These are phyloP conservation scores for Termitomyces sp. DNA, from an alignment of 768 basidiomycete species.

Conservation along the genomic window DNA sequence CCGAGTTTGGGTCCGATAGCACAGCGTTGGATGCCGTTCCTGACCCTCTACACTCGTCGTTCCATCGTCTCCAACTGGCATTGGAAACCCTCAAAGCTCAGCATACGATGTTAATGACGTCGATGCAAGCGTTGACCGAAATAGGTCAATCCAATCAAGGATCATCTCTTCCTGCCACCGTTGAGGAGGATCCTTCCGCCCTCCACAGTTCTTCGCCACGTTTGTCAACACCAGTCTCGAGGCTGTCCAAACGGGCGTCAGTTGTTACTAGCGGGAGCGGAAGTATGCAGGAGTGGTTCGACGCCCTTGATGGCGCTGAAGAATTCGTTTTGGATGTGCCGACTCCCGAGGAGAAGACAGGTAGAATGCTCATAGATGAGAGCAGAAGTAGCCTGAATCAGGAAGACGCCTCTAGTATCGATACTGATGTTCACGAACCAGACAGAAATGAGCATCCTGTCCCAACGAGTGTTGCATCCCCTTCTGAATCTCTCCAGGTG, in stretches of 20 bases:
- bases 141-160: slow-evolving; percentile 20
- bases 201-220: slow-evolving; percentile 13
- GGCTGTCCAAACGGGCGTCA: slow-evolving; percentile 39
- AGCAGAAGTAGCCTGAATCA: slow-evolving; percentile 33
- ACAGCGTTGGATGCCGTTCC: slow-evolving; percentile 1
- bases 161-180: slow-evolving; percentile 39
- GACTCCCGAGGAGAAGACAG: slow-evolving; percentile 34
- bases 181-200: slow-evolving; percentile 35
- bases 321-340: slow-evolving; percentile 62
- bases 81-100: slow-evolving; percentile 56
- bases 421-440: slow-evolving; percentile 37
- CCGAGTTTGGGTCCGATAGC: slow-evolving; percentile 15
- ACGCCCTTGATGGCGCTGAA: slow-evolving; percentile 66
- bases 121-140: slow-evolving; percentile 32
- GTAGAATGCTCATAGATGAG: slow-evolving; percentile 33
- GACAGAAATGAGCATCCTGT: background rate
- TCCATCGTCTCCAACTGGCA: slow-evolving; percentile 41
- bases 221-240: slow-evolving; percentile 24
- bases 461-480: background rate
- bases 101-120: slow-evolving; percentile 45
- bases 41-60: slow-evolving; percentile 16
- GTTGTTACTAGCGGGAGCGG: slow-evolving; percentile 46
- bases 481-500: slow-evolving; percentile 22
- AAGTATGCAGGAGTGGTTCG: slow-evolving; percentile 67
- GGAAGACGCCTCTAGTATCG: slow-evolving; percentile 45